These are phyloP conservation scores for Rhizopogon vulgaris DNA, from an alignment of 768 basidiomycete species.

Conservation along the genomic window DNA sequence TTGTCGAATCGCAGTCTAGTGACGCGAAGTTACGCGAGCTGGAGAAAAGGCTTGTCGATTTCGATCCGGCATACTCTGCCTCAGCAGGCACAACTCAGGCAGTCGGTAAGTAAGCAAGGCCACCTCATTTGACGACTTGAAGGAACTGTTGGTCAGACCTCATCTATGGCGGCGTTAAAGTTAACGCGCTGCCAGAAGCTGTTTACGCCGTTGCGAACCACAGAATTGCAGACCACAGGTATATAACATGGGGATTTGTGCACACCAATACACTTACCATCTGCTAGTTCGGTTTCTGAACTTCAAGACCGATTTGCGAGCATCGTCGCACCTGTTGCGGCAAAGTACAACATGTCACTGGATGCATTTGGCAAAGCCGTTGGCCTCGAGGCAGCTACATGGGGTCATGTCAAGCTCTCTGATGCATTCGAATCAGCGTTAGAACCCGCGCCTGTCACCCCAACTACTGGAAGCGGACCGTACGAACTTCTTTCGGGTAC, in stretches of 20 bases:
- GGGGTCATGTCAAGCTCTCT: slow-evolving; percentile 31
- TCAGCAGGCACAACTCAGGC: slow-evolving; percentile 22
- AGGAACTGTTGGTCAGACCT: slow-evolving; percentile 34
- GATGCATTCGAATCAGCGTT: slow-evolving; percentile 30
- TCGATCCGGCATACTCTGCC: slow-evolving; percentile 15
- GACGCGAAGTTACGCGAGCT: slow-evolving; percentile 15
- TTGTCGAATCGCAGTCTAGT: slow-evolving; percentile 16
- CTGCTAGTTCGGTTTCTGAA: slow-evolving; percentile 7
- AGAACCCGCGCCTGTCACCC: slow-evolving; percentile 39
- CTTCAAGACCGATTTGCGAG: slow-evolving; percentile 9
- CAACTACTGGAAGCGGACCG: slow-evolving; percentile 28
- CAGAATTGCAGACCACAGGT: slow-evolving; percentile 27
- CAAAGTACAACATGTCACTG: slow-evolving; percentile 34
- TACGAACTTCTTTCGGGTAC: slow-evolving; percentile 38
- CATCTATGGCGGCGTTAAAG: slow-evolving; percentile 36
- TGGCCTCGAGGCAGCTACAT: slow-evolving; percentile 16
- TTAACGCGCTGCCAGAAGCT: slow-evolving; percentile 41
- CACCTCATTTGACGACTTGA: slow-evolving; percentile 15
- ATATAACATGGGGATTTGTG: slow-evolving; percentile 1
- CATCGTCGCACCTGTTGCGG: slow-evolving; percentile 11
- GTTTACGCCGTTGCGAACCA: slow-evolving; percentile 30
- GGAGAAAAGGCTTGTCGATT: slow-evolving; percentile 11
- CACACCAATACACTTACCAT: background rate
- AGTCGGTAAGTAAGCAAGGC: slow-evolving; percentile 20
- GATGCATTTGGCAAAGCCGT: slow-evolving; percentile 34